These are phyloP conservation scores for Fusarium sp. DNA, from an alignment of 2,329 filamentous ascomycete species.

Conservation along the genomic window DNA sequence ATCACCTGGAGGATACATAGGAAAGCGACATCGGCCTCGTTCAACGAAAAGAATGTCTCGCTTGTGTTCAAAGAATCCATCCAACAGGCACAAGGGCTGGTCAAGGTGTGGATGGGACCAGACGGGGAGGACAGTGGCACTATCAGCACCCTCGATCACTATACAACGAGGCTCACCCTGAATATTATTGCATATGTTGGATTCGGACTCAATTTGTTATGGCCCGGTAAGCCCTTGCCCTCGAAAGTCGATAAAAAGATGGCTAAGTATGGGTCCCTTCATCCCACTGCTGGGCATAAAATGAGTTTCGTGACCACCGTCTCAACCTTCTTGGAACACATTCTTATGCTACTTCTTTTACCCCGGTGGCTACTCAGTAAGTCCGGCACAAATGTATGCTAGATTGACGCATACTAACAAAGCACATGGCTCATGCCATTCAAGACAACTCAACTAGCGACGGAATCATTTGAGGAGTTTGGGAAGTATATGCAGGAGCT, in stretches of 20 bases:
- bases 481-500: conserved; percentile 78
- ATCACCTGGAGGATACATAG: conserved; percentile 78
- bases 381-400: conserved; percentile 34
- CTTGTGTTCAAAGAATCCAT: conserved; percentile 75
- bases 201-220: conserved; percentile 73
- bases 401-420: conserved; percentile 18
- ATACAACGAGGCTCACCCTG: conserved; percentile 73
- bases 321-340: conserved; percentile 71
- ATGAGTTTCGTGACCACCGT: conserved; percentile 77
- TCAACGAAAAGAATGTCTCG: conserved; percentile 81
- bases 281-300: conserved; percentile 66
- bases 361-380: conserved; percentile 69
- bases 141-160: conserved; percentile 69
- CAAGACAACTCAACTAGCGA: conserved; percentile 64
- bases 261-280: conserved; percentile 62
- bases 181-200: conserved; percentile 76
- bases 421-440: conserved; percentile 61
- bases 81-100: conserved; percentile 72
- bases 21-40: conserved; percentile 77
- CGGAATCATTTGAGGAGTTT: conserved; percentile 72
- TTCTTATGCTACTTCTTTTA: conserved; percentile 71
- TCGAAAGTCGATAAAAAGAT: conserved; percentile 59
- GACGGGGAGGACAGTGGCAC: conserved; percentile 52
- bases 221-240: conserved; percentile 71
- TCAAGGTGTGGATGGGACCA: conserved; percentile 67